Conservation (phyloP, 495 filamentous ascomycete genomes). For the Neurospora africana region DNA sequence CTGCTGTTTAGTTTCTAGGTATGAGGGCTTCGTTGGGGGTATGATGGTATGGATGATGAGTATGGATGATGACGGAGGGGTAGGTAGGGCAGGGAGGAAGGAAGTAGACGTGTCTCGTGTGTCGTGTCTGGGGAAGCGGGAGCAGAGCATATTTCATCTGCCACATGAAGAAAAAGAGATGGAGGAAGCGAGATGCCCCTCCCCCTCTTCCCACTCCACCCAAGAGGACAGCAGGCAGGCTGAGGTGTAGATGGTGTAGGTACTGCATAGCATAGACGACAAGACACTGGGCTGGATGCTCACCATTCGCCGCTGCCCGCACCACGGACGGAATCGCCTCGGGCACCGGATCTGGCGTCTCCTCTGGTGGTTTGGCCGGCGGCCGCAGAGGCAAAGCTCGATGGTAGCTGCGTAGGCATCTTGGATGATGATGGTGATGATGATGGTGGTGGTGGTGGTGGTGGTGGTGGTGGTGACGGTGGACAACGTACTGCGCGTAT, state of each 20-base stretch:
- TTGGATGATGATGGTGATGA: background rate
- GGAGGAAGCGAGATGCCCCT: background rate
- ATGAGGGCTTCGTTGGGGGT: no score
- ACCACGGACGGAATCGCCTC: conserved; percentile 17
- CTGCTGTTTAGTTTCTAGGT: background rate
- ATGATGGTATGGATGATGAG: background rate
- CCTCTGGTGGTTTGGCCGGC: conserved; percentile 56
- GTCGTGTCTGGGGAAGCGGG: background rate
- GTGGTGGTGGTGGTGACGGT: background rate
- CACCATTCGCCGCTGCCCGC: conserved; percentile 27
- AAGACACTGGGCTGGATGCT: conserved; percentile 4
- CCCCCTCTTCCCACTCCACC: background rate
- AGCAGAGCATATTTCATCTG: background rate
- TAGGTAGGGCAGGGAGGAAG: background rate
- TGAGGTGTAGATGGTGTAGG: background rate
- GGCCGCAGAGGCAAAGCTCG: conserved; percentile 75
- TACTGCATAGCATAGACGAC: background rate
- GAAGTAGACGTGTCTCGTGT: background rate
- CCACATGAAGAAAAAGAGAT: background rate
- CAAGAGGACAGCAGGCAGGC: background rate
- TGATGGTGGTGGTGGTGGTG: background rate
- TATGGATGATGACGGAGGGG: background rate
- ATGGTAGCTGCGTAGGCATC: conserved; percentile 70
- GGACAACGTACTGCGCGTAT: background rate
- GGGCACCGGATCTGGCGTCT: conserved; percentile 29